phyloP scores from a whole-genome alignment of 139 green algal genomes.

The Nannochloris sp. region DNA sequence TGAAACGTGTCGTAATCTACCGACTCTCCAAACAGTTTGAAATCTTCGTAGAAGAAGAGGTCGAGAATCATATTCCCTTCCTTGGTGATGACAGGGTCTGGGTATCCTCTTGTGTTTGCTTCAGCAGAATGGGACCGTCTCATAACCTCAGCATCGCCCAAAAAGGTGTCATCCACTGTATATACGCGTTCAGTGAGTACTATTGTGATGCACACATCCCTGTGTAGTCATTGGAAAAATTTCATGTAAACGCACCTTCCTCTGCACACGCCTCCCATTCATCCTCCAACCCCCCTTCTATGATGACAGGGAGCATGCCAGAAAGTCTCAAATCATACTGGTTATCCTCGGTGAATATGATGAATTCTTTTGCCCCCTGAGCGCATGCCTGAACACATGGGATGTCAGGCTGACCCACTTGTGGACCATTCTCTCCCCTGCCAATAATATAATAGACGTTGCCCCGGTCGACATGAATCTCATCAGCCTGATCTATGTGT shows the following conservation, averaged over 20 bases:
- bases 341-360: neutral
- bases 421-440: constrained; percentile 3
- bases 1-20: constrained; percentile 35
- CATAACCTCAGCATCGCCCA: constrained; percentile 78
- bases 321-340: constrained; percentile 25
- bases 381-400: constrained; percentile 3
- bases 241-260: constrained; percentile 14
- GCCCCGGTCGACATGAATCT: constrained; percentile 2
- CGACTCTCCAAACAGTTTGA: constrained; percentile 55
- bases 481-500: constrained; percentile 18
- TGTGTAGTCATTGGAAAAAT: too few relatives aligned
- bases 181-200: too few relatives aligned
- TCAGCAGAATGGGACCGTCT: constrained; percentile 15
- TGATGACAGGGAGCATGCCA: constrained; percentile 55
- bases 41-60: constrained; percentile 35
- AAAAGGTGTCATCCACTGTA: constrained; percentile 65
- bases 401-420: constrained; percentile 19
- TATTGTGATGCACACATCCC: too few relatives aligned
- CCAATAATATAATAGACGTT: constrained; percentile 16
- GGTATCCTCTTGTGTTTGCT: constrained; percentile 23
- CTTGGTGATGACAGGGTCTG: constrained; percentile 21
- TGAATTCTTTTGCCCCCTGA: constrained; percentile 7
- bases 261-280: constrained; percentile 68
- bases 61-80: constrained; percentile 36
- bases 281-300: constrained; percentile 30